Conservation (phyloP, 805 yeast genomes). For the Aciculoconidium aculeatum region DNA sequence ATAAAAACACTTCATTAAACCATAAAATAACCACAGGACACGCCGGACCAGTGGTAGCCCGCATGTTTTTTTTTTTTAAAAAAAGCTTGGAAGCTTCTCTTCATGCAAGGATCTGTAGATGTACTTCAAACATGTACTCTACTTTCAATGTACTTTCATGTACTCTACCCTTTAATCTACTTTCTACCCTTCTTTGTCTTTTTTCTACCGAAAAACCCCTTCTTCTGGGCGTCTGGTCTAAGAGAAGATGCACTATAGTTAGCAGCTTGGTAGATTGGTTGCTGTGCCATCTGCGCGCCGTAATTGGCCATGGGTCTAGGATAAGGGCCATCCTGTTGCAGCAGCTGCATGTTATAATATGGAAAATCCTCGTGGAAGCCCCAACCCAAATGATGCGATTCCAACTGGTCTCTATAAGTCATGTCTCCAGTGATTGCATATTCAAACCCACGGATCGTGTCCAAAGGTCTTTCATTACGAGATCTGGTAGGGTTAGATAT, state of each 20-base stretch:
- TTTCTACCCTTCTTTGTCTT: no score
- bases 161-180: no score
- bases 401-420: conserved; percentile 73
- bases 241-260: conserved; percentile 51
- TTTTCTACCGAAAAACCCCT: conserved; percentile 72
- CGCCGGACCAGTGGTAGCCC: no score
- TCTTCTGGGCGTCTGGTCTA: conserved; percentile 51
- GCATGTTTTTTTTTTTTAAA: no score
- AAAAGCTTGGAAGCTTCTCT: no score
- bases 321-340: no score
- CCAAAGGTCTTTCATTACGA: conserved; percentile 94
- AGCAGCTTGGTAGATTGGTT: conserved; percentile 46
- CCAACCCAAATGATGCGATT: conserved; percentile 77
- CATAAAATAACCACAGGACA: no score
- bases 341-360: conserved; percentile 35
- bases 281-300: conserved; percentile 27
- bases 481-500: conserved; percentile 88
- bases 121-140: no score
- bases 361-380: conserved; percentile 79
- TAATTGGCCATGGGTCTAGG: conserved; percentile 30
- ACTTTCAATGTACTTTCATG: no score
- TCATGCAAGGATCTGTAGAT: no score
- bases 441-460: conserved; percentile 91
- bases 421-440: conserved; percentile 90
- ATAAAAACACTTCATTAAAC: no score